Conservation (phyloP, 345 rosid genomes). For the Eutrema japonicum region DNA sequence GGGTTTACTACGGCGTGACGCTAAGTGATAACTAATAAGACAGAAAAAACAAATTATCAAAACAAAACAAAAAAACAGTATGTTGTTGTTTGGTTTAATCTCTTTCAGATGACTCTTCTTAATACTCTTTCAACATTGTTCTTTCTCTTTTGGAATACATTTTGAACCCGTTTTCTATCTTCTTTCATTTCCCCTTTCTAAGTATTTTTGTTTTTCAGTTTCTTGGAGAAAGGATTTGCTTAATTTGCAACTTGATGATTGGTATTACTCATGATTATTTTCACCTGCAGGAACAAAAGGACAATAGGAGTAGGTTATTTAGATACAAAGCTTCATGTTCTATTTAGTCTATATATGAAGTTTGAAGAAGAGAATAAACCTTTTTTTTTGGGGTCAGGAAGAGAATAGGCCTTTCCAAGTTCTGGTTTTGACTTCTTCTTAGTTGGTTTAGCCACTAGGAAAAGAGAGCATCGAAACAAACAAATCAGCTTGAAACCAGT, state of each 20-base stretch:
- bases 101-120: slow-evolving; percentile 6
- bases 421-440: background rate
- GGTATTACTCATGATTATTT: background rate
- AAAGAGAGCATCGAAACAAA: background rate
- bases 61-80: background rate
- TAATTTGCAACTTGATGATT: slow-evolving; percentile 14
- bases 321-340: slow-evolving; percentile 15
- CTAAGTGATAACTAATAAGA: slow-evolving; percentile 8
- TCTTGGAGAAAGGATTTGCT: slow-evolving; percentile 10
- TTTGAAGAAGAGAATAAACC: background rate
- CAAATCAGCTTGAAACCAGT: too few species aligned
- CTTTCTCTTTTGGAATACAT: slow-evolving; percentile 7
- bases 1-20: slow-evolving; percentile 14
- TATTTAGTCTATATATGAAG: background rate
- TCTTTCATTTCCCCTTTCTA: background rate
- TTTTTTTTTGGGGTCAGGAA: too few species aligned
- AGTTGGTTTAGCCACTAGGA: slow-evolving; percentile 19
- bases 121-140: slow-evolving; percentile 5
- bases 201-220: background rate
- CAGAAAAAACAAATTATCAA: background rate
- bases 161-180: background rate
- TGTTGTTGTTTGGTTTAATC: slow-evolving; percentile 18
- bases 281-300: slow-evolving; percentile 20
- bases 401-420: background rate
- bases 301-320: background rate